Evolutionary conservation across 352 stramenopile genomes (phyloP), one percentile per base, ranked within the genome.

Genomic region (Phytophthora brassicae): DNA sequence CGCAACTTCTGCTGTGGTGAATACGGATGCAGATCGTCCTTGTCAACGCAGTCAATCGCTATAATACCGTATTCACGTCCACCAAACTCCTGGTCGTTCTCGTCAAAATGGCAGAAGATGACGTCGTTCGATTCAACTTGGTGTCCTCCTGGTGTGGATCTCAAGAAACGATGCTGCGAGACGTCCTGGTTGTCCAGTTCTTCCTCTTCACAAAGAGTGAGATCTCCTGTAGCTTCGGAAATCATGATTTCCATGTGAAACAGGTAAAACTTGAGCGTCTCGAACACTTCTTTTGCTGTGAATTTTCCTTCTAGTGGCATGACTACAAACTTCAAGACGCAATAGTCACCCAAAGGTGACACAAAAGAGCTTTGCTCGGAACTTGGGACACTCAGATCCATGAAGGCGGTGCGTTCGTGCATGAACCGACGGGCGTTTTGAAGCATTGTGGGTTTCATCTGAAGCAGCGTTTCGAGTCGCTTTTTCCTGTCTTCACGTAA

Each of bases 171-270:
- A 19, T 66, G 62, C 24, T 72, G 67, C 0, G 67, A 66, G 14
- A 68, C 64, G 6, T 33, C 56, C 9, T 59, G 44, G 35, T 68
- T 60, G 1, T 31, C 17, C 0, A 55, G 14, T 12, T 65, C 61
- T 29, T 68, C 62, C 19, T 64, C 66, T 17, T 74, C 66, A 14
- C 62, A 68, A 1, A 75, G 52, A 16, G 57, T 74, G 16, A 75
- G 59, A 31, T 79, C 51, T 0, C 64, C 75, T 8, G 68, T 69
- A 8, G 63, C 57, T 38, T 79, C 63, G 5, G 72, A 69, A 50
- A 79, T 75, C 48, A 68, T 79, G 38, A 79, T 71, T 20, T 84
- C 70, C 41, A 70, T 70, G 63, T 77, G 58, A 12, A 66, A 57
- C 6, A 74, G 41, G 42, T 65, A 66, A 51, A 75, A 75, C 9